Conservation (phyloP, 2,329 filamentous ascomycete species). For the Didymella keratinophila region DNA sequence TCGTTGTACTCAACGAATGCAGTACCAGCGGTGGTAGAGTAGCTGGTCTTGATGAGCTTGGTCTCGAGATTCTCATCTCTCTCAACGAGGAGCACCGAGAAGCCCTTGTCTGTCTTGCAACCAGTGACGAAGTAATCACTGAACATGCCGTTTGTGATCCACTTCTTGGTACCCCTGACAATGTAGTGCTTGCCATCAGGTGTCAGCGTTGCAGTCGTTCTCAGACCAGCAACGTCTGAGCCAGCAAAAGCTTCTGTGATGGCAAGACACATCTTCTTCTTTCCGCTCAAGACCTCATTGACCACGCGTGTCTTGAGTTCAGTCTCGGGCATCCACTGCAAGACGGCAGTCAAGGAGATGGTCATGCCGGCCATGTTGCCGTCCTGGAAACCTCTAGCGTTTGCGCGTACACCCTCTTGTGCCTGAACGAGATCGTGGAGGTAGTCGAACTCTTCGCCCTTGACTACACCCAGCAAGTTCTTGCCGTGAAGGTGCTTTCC, state of each 20-base stretch:
- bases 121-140: constrained; percentile 84
- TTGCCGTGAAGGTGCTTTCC: constrained; percentile 81
- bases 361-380: constrained; percentile 88
- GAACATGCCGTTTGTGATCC: constrained; percentile 85
- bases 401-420: constrained; percentile 76
- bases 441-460: constrained; percentile 85
- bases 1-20: constrained; percentile 84
- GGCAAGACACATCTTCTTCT: constrained; percentile 88
- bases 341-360: constrained; percentile 79
- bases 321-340: constrained; percentile 77
- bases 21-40: constrained; percentile 80
- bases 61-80: constrained; percentile 78
- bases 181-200: constrained; percentile 62
- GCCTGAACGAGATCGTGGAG: constrained; percentile 81
- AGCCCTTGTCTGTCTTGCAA: constrained; percentile 79
- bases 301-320: constrained; percentile 71
- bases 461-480: constrained; percentile 71
- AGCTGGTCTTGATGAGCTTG: constrained; percentile 79
- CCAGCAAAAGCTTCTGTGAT: constrained; percentile 91
- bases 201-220: constrained; percentile 70
- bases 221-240: constrained; percentile 79
- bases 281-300: constrained; percentile 76
- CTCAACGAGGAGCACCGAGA: constrained; percentile 78
- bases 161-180: constrained; percentile 78
- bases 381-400: constrained; percentile 82